phyloP scores from a whole-genome alignment of 1,284 basidiomycete species.

The Rhodotorula sp. region DNA sequence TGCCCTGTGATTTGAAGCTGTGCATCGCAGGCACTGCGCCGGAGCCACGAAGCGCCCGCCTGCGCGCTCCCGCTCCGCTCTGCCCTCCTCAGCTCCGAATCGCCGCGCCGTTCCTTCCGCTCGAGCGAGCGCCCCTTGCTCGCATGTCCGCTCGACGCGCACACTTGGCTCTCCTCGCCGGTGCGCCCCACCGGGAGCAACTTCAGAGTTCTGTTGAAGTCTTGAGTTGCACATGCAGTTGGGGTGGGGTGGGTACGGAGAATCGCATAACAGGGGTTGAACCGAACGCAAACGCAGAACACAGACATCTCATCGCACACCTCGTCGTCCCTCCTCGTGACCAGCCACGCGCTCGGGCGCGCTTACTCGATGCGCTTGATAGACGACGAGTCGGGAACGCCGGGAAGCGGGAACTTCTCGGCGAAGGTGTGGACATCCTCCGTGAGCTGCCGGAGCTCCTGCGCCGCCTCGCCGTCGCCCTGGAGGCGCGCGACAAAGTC shows the following conservation, averaged over 20 bases:
- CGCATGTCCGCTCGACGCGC: background rate
- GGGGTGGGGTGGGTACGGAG: background rate
- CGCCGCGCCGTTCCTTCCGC: too few relatives aligned
- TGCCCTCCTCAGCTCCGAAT: too few relatives aligned
- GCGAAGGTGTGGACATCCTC: conserved; percentile 79
- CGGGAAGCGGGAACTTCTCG: conserved; percentile 85
- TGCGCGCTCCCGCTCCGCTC: too few relatives aligned
- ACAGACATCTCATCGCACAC: background rate
- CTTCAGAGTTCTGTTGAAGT: conserved; percentile 1
- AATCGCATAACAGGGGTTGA: conserved; percentile 8
- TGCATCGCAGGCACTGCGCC: too few relatives aligned
- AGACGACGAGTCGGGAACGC: conserved; percentile 58
- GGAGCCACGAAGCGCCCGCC: too few relatives aligned
- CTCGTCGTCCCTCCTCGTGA: background rate
- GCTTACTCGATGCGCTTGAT: conserved; percentile 38
- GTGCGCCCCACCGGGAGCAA: too few relatives aligned
- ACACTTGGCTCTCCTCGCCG: background rate
- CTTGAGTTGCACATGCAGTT: conserved; percentile 1
- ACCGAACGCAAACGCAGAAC: conserved; percentile 5
- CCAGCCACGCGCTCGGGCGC: background rate
- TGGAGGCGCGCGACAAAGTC: conserved; percentile 87
- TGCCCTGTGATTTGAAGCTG: too few relatives aligned
- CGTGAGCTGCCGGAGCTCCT: conserved; percentile 68
- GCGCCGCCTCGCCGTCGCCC: conserved; percentile 68
- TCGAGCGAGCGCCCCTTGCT: background rate